phyloP scores from a whole-genome alignment of 345 rosid genomes.

The Stellera chamaejasme region DNA sequence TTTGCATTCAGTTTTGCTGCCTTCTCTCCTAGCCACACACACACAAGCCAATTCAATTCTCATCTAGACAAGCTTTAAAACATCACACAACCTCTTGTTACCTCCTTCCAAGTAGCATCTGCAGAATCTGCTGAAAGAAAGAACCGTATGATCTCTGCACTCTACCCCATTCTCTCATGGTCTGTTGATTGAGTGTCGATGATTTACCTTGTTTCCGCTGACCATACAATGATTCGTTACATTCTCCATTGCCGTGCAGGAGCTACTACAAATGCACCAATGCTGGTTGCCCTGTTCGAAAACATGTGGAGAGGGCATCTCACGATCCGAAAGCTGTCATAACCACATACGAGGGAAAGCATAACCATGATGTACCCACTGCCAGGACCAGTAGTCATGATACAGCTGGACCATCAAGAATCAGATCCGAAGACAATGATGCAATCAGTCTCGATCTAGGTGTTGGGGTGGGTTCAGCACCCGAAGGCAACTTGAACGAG shows the following conservation, averaged over 20 bases:
- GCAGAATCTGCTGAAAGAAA: too few species aligned
- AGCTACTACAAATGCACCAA: slow-evolving; percentile 98
- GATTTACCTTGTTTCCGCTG: slow-evolving; percentile 5
- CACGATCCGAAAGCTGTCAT: slow-evolving; percentile 98
- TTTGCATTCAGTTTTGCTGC: too few species aligned
- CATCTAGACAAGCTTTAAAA: too few species aligned
- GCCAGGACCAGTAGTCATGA: slow-evolving; percentile 65
- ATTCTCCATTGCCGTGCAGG: slow-evolving; percentile 34
- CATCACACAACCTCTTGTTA: too few species aligned
- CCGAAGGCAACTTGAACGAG: slow-evolving; percentile 37
- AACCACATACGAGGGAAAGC: slow-evolving; percentile 98
- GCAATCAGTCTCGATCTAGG: slow-evolving; percentile 93
- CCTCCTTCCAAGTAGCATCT: too few species aligned
- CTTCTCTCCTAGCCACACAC: too few species aligned
- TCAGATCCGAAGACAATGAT: slow-evolving; percentile 44
- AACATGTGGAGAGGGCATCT: slow-evolving; percentile 98
- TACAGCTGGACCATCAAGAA: slow-evolving; percentile 46
- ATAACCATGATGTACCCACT: slow-evolving; percentile 87
- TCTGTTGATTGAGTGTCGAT: too few species aligned
- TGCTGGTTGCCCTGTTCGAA: slow-evolving; percentile 89
- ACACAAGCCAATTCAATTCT: too few species aligned
- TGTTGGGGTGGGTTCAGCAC: slow-evolving; percentile 61
- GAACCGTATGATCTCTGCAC: too few species aligned
- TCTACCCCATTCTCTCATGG: too few species aligned
- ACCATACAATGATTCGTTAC: background rate